These are phyloP conservation scores for Hymenoscyphus salicellus DNA, from an alignment of 2,329 filamentous ascomycete species.

Conservation along the genomic window DNA sequence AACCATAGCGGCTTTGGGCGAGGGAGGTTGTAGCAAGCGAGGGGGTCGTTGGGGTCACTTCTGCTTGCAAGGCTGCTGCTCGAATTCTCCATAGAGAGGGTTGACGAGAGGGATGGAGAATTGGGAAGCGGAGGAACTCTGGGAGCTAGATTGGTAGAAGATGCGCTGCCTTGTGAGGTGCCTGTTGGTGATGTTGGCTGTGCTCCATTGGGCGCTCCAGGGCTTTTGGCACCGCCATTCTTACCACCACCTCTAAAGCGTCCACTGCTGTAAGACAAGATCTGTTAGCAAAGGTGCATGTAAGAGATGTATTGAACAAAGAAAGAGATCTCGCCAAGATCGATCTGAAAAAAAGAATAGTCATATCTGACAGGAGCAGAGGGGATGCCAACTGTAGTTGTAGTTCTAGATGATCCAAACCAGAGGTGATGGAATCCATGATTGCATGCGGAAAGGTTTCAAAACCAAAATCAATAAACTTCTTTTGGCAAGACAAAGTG, in stretches of 20 bases:
- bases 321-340: neutral
- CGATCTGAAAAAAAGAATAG: neutral
- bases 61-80: conserved; percentile 18
- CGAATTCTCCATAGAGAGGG: conserved; percentile 64
- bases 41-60: conserved; percentile 55
- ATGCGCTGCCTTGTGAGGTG: conserved; percentile 47
- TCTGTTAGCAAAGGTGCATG: conserved; percentile 25
- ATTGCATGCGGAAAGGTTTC: neutral
- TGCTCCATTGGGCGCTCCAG: conserved; percentile 45
- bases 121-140: conserved; percentile 60
- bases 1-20: conserved; percentile 70
- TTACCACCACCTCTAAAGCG: conserved; percentile 55
- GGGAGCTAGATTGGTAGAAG: conserved; percentile 52
- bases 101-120: conserved; percentile 62
- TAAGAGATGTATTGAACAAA: neutral
- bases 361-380: neutral
- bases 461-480: neutral
- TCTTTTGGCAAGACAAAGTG: neutral
- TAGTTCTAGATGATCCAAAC: neutral
- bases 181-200: conserved; percentile 47
- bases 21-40: conserved; percentile 62
- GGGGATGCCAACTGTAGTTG: neutral
- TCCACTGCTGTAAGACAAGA: conserved; percentile 47
- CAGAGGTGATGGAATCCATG: neutral
- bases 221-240: conserved; percentile 53